Evolutionary conservation across 371 early-diverging fungal species (phyloP).

Genomic region (Rhizomucor miehei): DNA sequence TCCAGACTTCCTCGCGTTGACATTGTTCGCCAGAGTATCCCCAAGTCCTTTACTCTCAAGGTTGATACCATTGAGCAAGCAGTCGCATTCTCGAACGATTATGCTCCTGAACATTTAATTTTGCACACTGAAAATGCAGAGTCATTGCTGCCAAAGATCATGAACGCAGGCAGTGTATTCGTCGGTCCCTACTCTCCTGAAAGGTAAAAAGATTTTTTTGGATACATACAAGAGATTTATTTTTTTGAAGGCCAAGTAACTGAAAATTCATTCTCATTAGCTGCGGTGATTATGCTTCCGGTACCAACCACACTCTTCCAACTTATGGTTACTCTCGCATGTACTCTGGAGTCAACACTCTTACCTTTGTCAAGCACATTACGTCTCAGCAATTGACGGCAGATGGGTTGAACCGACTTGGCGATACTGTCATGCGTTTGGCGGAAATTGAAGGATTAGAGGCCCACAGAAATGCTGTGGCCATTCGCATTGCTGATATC

Average conservation of each 20-base stretch:
- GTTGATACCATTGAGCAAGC: conserved; percentile 77
- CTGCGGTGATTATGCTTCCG: conserved; percentile 98
- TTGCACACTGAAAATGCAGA: conserved; percentile 83
- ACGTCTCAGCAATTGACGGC: conserved; percentile 89
- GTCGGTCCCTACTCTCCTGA: conserved; percentile 95
- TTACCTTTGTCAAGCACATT: conserved; percentile 93
- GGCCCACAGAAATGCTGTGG: conserved; percentile 96
- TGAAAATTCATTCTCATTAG: conserved; percentile 29
- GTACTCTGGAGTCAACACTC: conserved; percentile 96
- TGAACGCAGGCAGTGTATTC: conserved; percentile 96
- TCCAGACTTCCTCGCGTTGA: conserved; percentile 82
- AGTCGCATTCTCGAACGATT: conserved; percentile 87
- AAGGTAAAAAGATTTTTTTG: conserved; percentile 67
- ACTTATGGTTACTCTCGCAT: conserved; percentile 97
- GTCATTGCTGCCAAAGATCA: conserved; percentile 57
- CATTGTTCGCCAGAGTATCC: conserved; percentile 85
- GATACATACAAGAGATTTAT: no score
- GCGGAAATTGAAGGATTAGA: conserved; percentile 95
- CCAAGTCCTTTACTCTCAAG: conserved; percentile 75
- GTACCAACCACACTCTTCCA: conserved; percentile 99
- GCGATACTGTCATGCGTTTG: conserved; percentile 86
- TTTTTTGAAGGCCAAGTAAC: not conserved
- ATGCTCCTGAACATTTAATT: conserved; percentile 97
- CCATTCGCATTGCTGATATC: conserved; percentile 76
- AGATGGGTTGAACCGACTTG: conserved; percentile 84